Evolutionary conservation across 2,329 filamentous ascomycete genomes (phyloP).

Genomic region (Venturia aucupariae): DNA sequence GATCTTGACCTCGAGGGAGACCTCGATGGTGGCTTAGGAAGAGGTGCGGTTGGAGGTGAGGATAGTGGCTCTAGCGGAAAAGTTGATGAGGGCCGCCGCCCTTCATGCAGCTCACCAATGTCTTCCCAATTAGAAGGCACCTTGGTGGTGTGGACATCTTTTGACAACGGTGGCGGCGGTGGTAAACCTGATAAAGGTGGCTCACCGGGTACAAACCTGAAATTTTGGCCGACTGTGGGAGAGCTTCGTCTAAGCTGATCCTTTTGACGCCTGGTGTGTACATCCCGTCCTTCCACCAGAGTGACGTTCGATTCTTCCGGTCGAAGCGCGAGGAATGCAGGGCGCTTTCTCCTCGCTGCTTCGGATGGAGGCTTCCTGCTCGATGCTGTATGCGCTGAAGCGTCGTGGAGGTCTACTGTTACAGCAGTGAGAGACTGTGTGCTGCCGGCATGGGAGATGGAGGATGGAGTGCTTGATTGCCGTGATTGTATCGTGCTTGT

Average conservation of each 20-base stretch:
- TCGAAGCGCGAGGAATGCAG: conserved; percentile 9
- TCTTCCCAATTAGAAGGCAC: not conserved
- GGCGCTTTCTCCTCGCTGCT: conserved; percentile 2
- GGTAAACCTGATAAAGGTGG: not conserved
- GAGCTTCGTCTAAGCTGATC: conserved; percentile 15
- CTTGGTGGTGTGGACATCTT: not conserved
- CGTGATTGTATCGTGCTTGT: conserved; percentile 7
- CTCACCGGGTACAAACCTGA: conserved; percentile 12
- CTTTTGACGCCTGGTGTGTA: not conserved
- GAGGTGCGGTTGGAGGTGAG: conserved; percentile 2
- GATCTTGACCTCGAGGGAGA: conserved; percentile 11
- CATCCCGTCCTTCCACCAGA: not conserved
- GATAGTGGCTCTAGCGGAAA: not conserved
- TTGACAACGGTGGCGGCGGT: not conserved
- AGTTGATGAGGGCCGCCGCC: not conserved
- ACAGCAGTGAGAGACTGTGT: not conserved
- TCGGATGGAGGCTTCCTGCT: conserved; percentile 5
- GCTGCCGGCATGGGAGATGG: not conserved
- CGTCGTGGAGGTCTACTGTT: not conserved
- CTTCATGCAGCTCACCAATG: not conserved
- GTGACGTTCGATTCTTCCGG: conserved; percentile 4
- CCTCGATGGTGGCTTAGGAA: conserved; percentile 6
- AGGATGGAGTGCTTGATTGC: not conserved
- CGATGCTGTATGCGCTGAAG: not conserved
- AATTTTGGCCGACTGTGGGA: conserved; percentile 13